These are phyloP conservation scores for Apiospora phragmitis DNA, from an alignment of 2,329 filamentous ascomycete species.

Conservation along the genomic window DNA sequence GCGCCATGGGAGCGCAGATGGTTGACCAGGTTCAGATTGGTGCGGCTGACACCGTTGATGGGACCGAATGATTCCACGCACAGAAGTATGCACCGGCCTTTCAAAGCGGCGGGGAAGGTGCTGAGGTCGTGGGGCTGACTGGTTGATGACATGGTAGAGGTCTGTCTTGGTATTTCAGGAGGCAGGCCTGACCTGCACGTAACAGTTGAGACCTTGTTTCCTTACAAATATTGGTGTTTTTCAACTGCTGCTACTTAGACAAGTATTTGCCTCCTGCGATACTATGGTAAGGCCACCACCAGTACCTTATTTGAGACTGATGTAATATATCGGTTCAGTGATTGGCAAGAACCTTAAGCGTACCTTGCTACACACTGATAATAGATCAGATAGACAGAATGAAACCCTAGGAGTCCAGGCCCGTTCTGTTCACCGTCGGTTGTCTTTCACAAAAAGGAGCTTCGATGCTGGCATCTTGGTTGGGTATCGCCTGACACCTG, in stretches of 20 bases:
- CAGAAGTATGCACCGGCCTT: slow-evolving; percentile 62
- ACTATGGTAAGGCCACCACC: too few relatives aligned
- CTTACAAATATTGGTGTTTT: background rate
- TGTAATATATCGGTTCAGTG: background rate
- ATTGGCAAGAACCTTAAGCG: background rate
- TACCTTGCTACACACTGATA: background rate
- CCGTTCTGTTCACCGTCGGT: background rate
- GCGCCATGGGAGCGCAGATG: slow-evolving; percentile 65
- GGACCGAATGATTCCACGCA: slow-evolving; percentile 73
- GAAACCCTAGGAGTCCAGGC: background rate
- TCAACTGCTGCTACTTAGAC: background rate
- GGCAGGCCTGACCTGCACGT: background rate
- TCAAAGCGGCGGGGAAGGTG: slow-evolving; percentile 49
- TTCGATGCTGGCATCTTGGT: background rate
- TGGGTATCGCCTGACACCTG: background rate
- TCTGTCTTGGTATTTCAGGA: background rate
- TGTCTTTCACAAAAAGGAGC: background rate
- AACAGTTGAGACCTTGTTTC: background rate
- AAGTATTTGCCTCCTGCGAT: background rate
- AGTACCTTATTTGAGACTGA: too few relatives aligned
- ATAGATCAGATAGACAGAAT: background rate
- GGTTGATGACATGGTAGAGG: background rate
- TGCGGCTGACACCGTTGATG: slow-evolving; percentile 72
- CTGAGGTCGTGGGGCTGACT: slow-evolving; percentile 39
- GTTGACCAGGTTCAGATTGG: slow-evolving; percentile 68